phyloP scores from a whole-genome alignment of 2,329 filamentous ascomycete genomes.

The Trichoderma harzianum region DNA sequence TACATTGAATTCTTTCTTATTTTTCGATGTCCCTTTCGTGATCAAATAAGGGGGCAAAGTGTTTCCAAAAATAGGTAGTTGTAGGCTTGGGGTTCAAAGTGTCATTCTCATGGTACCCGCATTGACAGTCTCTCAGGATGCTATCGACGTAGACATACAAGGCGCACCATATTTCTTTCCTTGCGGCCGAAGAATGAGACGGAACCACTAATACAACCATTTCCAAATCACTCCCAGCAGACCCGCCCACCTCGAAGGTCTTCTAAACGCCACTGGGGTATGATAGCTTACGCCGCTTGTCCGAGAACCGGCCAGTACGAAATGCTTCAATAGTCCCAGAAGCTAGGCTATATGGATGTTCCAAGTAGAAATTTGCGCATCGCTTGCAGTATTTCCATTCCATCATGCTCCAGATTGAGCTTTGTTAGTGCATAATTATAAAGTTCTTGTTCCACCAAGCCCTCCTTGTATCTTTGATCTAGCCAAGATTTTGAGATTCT shows the following conservation, averaged over 20 bases:
- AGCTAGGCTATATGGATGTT: neutral
- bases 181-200: neutral
- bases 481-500: neutral
- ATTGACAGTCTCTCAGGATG: fast-evolving
- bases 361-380: neutral
- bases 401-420: neutral
- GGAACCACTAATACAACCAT: neutral
- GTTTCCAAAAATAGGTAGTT: neutral
- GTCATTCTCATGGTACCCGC: neutral
- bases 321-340: neutral
- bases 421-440: neutral
- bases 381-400: neutral
- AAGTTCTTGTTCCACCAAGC: neutral
- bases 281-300: neutral
- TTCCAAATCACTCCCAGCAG: neutral
- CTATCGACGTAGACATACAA: neutral
- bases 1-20: neutral
- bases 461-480: neutral
- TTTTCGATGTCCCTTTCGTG: neutral
- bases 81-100: no score
- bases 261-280: neutral
- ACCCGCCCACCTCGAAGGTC: neutral
- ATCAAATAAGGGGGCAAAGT: neutral
- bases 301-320: neutral
- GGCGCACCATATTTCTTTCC: neutral